Base-by-base conservation (phyloP, 306 rosid species). In the Psophocarpus tetragonolobus region DNA sequence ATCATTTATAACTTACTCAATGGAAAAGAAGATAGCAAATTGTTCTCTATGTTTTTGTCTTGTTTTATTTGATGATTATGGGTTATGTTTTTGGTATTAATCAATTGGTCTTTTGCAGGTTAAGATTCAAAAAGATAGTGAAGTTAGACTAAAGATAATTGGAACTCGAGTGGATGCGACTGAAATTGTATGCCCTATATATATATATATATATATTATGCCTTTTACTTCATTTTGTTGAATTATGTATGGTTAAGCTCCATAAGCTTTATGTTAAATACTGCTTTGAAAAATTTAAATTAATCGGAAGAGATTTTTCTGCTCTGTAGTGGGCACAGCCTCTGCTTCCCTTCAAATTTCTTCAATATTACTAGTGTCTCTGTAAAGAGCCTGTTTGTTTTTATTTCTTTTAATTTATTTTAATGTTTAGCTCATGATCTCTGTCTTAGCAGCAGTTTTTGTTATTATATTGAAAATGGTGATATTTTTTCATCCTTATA, bases 161-260 rank as follows among this genome's bases (percentile, higher is more conserved):
- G 99, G 99, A 65, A 91, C 96, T 81, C 88, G 97, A 77, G 99
- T 95, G 27, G 99, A 95, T 76, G 99, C 97, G 41, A 92, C 99
- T 7, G 97, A 95, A 89, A 95, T 95, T 75, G 98, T 93, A 91
- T 47, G 91, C 63, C 61, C n/a, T n/a, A n/a, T n/a, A n/a, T n/a
- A n/a, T n/a, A n/a, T n/a, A n/a, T n/a, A n/a, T 30, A 23, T 58
- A 38, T 56, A 48, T 72, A 42, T 76, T 71, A 23, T 47, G 13
- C 36, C 68, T 51, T 51, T 9, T 76, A 21, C 65, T 57, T 69
- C 20, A n/a, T 51, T 68, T 82, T 30, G 61, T 6, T 71, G 41
- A 61, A 69, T 38, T 39, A 33, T 69, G 29, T 78, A 18, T 8
- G 20, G 10, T 20, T 63, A 66, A 73, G 79, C n/a, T 71, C 30